A percentile compares a stretch with the other conserved stretches of the same genome.
Conservation (phyloP, 306 rosid genomes). For the Corylus heterophylla region DNA sequence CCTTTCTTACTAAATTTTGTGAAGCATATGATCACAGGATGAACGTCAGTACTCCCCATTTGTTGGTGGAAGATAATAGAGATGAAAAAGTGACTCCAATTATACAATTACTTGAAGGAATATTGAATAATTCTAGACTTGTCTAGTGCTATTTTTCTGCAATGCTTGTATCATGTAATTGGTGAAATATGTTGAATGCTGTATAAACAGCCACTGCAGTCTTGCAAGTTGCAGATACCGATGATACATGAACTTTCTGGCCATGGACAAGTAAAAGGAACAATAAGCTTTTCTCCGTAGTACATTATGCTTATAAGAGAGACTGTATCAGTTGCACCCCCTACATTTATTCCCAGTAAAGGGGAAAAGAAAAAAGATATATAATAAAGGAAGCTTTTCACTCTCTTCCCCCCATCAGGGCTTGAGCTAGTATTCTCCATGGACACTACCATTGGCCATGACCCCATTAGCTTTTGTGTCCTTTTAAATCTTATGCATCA, state of each 20-base stretch:
- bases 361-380: background rate
- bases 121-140: background rate
- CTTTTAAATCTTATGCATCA: no score
- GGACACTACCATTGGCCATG: background rate
- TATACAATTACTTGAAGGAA: background rate
- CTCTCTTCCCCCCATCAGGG: background rate
- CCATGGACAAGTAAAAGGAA: no score
- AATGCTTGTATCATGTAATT: no score
- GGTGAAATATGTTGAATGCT: no score
- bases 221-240: no score
- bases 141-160: background rate
- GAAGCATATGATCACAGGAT: background rate
- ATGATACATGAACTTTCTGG: no score
- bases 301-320: no score
- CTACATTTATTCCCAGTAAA: background rate
- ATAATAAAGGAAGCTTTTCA: background rate
- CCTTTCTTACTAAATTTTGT: background rate
- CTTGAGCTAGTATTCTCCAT: background rate
- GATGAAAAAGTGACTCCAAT: background rate
- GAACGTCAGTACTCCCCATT: background rate
- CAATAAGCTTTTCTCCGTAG: no score
- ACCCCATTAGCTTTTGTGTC: background rate
- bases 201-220: no score
- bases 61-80: slow-evolving; percentile 1
- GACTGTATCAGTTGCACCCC: no score